Base-by-base conservation (phyloP, 345 rosid genomes). In the Populus euphratica region DNA sequence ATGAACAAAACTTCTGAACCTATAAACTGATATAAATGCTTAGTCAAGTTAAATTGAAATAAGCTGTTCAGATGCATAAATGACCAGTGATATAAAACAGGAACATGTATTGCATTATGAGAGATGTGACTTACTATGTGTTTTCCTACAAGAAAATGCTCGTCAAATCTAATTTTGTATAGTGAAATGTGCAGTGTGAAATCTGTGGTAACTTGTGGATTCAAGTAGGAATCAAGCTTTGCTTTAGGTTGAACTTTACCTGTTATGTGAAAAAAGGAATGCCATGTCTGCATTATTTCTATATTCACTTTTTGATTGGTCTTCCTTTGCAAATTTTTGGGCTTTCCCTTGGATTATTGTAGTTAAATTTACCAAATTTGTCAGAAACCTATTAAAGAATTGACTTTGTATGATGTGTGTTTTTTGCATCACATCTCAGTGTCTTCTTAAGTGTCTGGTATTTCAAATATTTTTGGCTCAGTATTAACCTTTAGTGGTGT, bases 381-480 rank as follows among this genome's bases (percentile, higher is more conserved):
- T 27, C 13, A 25, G 23, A 61, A 27, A 41, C 50, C 10, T 44
- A n/a, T 23, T 36, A 18, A 36, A 3, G 49, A 73, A 56, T 63
- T 69, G 10, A 21, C 33, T 23, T 36, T 6, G 68, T 50, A 73
- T 64, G 65, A 64, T 49, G 12, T 47, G 31, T 69, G 20, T 49
- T 49, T 2, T 47, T 29, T 35, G 18, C 68, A 38, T 69, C 20
- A n/a, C 6, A 8, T 16, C 59, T 6, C 43, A n/a, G 67, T 14
- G 56, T 29, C 43, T 66, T 56, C 12, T 64, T 62, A 47, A 71
- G 43, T 44, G 74, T 71, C 16, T 74, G 59, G 76, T 73, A 25
- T 8, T 13, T 59, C n/a, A 29, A 62, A 65, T 36, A 44, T 38
- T 21, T 70, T 36, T 27, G 59, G 9, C 36, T 69, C 29, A 68